Base-by-base conservation (phyloP, 176 grass and related monocot genomes). In the Oryza glumipatula region DNA sequence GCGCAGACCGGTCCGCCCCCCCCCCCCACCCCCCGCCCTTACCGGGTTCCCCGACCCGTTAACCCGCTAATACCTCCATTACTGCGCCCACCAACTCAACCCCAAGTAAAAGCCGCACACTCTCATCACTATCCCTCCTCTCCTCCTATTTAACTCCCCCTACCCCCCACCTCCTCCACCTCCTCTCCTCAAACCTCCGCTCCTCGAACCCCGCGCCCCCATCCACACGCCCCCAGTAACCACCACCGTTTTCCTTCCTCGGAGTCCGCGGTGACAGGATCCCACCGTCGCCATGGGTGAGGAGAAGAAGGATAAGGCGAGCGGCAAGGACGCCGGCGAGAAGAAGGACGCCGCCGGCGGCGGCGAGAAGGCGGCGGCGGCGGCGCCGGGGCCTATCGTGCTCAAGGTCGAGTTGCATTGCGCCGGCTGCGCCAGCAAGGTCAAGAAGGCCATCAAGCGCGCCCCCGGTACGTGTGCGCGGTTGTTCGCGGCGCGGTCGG, bases 361-460 rank as follows among this genome's bases (percentile, higher is more conserved):
- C 14, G 12, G 56, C 66, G 19, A n/a, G 16, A 19, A 6, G 54
- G 21, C 73, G 65, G 39, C 81, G 35, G 35, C 35, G 54, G 21
- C 73, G 3, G 30, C 44, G 46, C 21, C 71, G 54, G 72, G 85
- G 66, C 44, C 79, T 16, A 85, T 94, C 22, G 87, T 90, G 9
- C 78, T 94, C 19, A 94, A 92, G 88, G 80, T 92, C 38, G 93
- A 94, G 49, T 80, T 94, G 93, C 93, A 94, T 80, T 94, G 93
- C 85, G 90, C 90, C 47, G 93, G 93, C 9, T 95, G 93, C 85
- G 90, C 93, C 28, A 67, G 39, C 72, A 95, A 95, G 85, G 85
- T 95, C 60, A 81, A 84, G 74, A 83, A 70, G 75, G 84, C 87
- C 70, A 85, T 95, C 82, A 95, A 78, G 82, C 24, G 9, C 33